Evolutionary conservation across 2,329 filamentous ascomycete species (phyloP).

Genomic region (Fusarium temperatum): DNA sequence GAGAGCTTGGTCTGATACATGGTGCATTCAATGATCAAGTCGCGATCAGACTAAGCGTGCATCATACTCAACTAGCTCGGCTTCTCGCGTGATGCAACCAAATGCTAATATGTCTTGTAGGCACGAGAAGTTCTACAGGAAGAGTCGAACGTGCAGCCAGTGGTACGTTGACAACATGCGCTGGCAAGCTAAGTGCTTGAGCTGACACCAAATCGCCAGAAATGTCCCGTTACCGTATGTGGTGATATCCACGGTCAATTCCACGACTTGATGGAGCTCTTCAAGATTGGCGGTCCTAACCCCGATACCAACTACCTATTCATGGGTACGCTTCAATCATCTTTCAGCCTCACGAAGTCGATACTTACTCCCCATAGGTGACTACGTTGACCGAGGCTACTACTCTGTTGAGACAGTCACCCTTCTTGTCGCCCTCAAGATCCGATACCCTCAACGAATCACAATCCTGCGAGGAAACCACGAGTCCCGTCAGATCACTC

Average conservation of each 20-base stretch:
- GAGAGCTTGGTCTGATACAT: neutral
- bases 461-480: constrained; percentile 99
- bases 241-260: constrained; percentile 99
- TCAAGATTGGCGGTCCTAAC: constrained; percentile 97
- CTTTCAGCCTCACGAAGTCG: neutral
- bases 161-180: constrained; percentile 69
- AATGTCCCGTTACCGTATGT: constrained; percentile 98
- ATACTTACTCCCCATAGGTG: constrained; percentile 64
- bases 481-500: constrained; percentile 98
- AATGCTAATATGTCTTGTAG: constrained; percentile 59
- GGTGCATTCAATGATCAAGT: neutral
- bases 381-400: constrained; percentile 98
- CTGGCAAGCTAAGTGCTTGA: constrained; percentile 23
- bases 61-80: constrained; percentile 18
- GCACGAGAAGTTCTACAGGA: constrained; percentile 96
- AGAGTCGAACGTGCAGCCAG: constrained; percentile 98
- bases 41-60: constrained; percentile 5
- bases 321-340: constrained; percentile 75
- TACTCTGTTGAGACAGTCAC: constrained; percentile 99
- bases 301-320: constrained; percentile 99
- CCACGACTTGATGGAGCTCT: constrained; percentile 98
- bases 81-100: constrained; percentile 44
- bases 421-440: constrained; percentile 94
- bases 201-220: constrained; percentile 62
- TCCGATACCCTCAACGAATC: constrained; percentile 96